A percentile compares a stretch with the other conserved stretches of the same genome.
These are phyloP conservation scores for Populus euphratica DNA, from an alignment of 345 rosid genomes.

Conservation along the genomic window DNA sequence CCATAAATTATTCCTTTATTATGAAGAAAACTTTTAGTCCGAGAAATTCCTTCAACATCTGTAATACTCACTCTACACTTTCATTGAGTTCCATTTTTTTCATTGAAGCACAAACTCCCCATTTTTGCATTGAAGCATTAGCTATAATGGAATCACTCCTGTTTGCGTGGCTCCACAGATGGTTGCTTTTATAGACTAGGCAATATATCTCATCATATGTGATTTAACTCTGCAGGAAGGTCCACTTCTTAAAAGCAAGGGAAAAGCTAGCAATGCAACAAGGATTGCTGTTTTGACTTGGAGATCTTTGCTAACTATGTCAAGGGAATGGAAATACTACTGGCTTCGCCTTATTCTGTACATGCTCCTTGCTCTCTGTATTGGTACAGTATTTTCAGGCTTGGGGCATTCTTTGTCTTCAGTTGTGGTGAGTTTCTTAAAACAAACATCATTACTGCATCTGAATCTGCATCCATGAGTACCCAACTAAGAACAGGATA, in stretches of 20 bases:
- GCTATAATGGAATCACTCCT: not conserved
- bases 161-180: not conserved
- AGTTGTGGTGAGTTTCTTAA: slow-evolving; percentile 64
- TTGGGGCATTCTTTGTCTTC: slow-evolving; percentile 92
- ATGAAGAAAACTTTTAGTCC: not conserved
- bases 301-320: slow-evolving; percentile 93
- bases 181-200: not conserved
- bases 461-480: not conserved
- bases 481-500: not conserved
- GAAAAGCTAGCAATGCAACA: slow-evolving; percentile 71
- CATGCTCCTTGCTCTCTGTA: slow-evolving; percentile 71
- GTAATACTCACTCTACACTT: not conserved
- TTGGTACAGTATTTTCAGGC: slow-evolving; percentile 85
- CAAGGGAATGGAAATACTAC: slow-evolving; percentile 97
- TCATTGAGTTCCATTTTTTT: not conserved
- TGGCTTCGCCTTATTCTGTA: slow-evolving; percentile 92
- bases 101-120: not conserved
- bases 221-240: slow-evolving; percentile 60
- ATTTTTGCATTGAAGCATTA: not conserved
- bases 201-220: slow-evolving; percentile 6
- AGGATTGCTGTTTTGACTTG: slow-evolving; percentile 89
- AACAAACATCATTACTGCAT: not conserved
- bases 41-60: not conserved
- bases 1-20: not conserved
- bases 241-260: slow-evolving; percentile 86